phyloP scores from a whole-genome alignment of 2,329 filamentous ascomycete species.

The Aschersonia sp. region DNA sequence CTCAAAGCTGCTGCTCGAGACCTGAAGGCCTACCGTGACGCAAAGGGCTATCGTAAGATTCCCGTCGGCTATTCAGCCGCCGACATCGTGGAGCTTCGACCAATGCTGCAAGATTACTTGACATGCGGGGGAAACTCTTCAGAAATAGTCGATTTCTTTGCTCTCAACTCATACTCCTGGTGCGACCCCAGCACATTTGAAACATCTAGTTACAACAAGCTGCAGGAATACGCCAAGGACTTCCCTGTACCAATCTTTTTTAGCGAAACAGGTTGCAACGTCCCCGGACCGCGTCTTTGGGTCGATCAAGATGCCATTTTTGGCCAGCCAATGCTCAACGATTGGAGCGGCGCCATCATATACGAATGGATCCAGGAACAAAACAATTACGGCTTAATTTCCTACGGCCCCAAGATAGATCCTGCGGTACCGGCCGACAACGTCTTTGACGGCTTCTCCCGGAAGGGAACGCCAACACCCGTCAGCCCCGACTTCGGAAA shows the following conservation, averaged over 20 bases:
- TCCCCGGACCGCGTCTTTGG: conserved; percentile 45
- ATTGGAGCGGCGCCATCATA: conserved; percentile 64
- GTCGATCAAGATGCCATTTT: conserved; percentile 67
- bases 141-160: conserved; percentile 70
- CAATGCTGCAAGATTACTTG: conserved; percentile 55
- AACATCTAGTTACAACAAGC: conserved; percentile 52
- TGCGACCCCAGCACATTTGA: conserved; percentile 46
- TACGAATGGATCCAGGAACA: conserved; percentile 85
- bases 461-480: conserved; percentile 60
- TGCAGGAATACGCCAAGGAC: conserved; percentile 50
- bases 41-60: conserved; percentile 64
- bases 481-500: conserved; percentile 66
- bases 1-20: conserved; percentile 72
- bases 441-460: conserved; percentile 50
- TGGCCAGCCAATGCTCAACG: conserved; percentile 53
- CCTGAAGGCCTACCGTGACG: conserved; percentile 66
- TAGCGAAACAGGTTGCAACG: conserved; percentile 78
- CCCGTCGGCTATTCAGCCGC: conserved; percentile 80
- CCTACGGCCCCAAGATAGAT: conserved; percentile 50
- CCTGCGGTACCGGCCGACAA: conserved; percentile 36
- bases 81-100: conserved; percentile 57
- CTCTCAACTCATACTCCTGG: conserved; percentile 77
- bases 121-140: conserved; percentile 58
- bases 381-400: conserved; percentile 71
- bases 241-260: conserved; percentile 83